Base-by-base conservation (phyloP, 2,329 filamentous ascomycete species). In the Aureobasidium sp. region DNA sequence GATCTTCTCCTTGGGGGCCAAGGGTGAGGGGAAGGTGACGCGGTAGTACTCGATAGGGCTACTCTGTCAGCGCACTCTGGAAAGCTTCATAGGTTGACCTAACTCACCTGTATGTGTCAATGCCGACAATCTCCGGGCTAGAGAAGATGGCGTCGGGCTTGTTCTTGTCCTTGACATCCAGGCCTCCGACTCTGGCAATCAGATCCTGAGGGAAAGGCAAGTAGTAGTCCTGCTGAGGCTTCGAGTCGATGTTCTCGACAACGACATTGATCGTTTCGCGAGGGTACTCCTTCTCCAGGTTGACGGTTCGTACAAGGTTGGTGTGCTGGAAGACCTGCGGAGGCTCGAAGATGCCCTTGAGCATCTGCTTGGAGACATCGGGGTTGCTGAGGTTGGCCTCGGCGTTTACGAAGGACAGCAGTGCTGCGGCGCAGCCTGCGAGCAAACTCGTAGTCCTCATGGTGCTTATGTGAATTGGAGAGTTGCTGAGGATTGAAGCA, bases 151-250 rank as follows among this genome's bases (percentile, higher is more conserved):
- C 83, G 59, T 81, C 82, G 39, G 83, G 75, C 66, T 91, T 84
- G 76, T 96, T 96, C 81, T 92, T 94, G 75, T 97, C 91, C 79
- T 88, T 90, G 59, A 92, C 94, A 77, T 97, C 92, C 63, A 99
- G 78, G 42, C 88, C 91, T 66, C 93, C 94, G 65, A 97, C 79
- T 66, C 84, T 86, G 66, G 85, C 83, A 69, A 96, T 84, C 75
- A 90, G 81, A 65, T 87, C 83, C 63, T 86, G 80, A 62, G 90
- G 87, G 72, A 99, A 96, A 3, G 92, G 90, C 59, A 99, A 71
- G 75, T 88, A 97, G 82, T 99, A 99, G 75, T 96, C 88, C 73
- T 86, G 84, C 73, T 97, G 92, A 21, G 91, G 83, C 67, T 87
- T 79, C 64, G 83, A 81, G 70, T 88, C 90, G 67, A 89, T 81